Evolutionary conservation across 1,284 basidiomycete species (phyloP).

Genomic region (Sporisorium scitamineum): DNA sequence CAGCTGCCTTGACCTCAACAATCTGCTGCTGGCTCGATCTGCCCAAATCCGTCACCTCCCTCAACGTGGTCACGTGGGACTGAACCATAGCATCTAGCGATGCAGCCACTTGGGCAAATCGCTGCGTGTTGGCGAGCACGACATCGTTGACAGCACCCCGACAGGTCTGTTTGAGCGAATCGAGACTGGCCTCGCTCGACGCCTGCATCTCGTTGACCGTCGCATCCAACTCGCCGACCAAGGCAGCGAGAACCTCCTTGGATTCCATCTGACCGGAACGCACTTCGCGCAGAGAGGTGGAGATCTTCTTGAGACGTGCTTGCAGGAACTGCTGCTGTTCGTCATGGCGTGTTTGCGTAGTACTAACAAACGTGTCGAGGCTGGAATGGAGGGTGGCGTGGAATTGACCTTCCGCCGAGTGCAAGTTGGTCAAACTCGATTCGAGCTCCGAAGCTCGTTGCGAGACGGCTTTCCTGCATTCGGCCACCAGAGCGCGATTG

Average conservation of each 20-base stretch:
- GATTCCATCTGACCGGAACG: slow-evolving; percentile 64
- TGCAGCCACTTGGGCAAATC: slow-evolving; percentile 57
- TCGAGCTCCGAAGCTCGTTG: slow-evolving; percentile 74
- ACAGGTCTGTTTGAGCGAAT: slow-evolving; percentile 68
- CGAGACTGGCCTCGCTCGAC: slow-evolving; percentile 73
- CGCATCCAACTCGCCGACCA: slow-evolving; percentile 76
- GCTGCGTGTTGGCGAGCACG: slow-evolving; percentile 28
- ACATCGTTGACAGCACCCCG: slow-evolving; percentile 69
- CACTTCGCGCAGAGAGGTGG: slow-evolving; percentile 30
- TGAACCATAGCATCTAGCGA: slow-evolving; percentile 68
- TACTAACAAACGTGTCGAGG: slow-evolving; percentile 61
- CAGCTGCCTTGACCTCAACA: slow-evolving; percentile 74
- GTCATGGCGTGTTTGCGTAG: slow-evolving; percentile 75
- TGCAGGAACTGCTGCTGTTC: slow-evolving; percentile 73
- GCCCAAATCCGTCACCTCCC: slow-evolving; percentile 75
- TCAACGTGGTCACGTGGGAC: slow-evolving; percentile 76
- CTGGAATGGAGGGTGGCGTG: slow-evolving; percentile 72
- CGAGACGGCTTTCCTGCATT: slow-evolving; percentile 76
- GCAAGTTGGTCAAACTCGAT: slow-evolving; percentile 76
- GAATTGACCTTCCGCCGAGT: slow-evolving; percentile 74
- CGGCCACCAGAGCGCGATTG: slow-evolving; percentile 77
- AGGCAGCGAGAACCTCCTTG: slow-evolving; percentile 73
- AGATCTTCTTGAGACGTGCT: slow-evolving; percentile 31
- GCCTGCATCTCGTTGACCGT: slow-evolving; percentile 75
- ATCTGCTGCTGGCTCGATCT: slow-evolving; percentile 58